phyloP scores from a whole-genome alignment of 2,329 filamentous ascomycete species.

The Apiospora malaysiana region DNA sequence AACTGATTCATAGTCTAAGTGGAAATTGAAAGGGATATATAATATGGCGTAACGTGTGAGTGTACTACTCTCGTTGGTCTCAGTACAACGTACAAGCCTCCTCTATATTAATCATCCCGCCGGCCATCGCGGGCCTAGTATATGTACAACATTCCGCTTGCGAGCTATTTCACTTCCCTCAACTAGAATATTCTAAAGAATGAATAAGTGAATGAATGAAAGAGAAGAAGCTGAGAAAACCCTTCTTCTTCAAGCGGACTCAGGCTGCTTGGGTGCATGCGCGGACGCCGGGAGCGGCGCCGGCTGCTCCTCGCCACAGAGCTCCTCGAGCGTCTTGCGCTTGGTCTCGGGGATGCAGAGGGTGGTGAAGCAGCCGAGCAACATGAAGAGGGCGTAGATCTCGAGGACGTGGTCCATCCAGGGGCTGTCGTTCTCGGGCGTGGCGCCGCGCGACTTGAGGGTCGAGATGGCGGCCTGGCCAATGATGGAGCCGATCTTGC shows the following conservation, averaged over 20 bases:
- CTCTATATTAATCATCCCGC: neutral
- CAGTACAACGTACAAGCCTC: neutral
- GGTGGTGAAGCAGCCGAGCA: conserved; percentile 71
- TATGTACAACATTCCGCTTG: neutral
- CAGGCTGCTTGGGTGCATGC: neutral
- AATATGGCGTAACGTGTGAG: neutral
- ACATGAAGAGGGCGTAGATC: conserved; percentile 79
- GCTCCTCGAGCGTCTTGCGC: conserved; percentile 73
- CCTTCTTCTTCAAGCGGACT: neutral
- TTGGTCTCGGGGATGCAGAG: conserved; percentile 77
- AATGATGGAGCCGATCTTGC: conserved; percentile 63
- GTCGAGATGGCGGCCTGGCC: conserved; percentile 63
- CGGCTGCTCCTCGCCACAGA: conserved; percentile 48
- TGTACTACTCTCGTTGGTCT: neutral
- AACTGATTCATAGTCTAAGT: neutral
- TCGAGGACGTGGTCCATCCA: conserved; percentile 82
- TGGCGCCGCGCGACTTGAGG: conserved; percentile 55
- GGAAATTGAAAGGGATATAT: neutral
- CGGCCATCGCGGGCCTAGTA: neutral
- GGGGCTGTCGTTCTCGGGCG: conserved; percentile 49
- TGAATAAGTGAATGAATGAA: neutral
- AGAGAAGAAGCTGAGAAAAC: neutral
- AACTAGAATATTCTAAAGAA: neutral
- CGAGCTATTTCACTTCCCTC: neutral
- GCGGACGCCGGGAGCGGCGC: conserved; percentile 21